phyloP scores from a whole-genome alignment of 805 yeast genomes.

The Blastobotrys robertii region DNA sequence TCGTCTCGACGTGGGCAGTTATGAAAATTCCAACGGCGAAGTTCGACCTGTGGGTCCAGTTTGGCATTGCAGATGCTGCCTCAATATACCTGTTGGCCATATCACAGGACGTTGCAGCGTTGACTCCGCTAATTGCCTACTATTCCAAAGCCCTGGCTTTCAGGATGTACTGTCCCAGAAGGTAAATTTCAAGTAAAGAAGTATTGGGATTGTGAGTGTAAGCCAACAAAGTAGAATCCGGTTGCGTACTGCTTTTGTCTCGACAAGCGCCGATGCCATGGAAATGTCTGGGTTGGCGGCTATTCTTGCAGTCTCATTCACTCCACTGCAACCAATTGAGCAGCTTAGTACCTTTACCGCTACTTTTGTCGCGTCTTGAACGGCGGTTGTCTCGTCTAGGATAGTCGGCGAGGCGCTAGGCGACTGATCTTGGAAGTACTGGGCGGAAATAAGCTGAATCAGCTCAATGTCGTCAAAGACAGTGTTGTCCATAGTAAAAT shows the following conservation, averaged over 20 bases:
- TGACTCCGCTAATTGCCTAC: conserved; percentile 5
- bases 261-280: background rate
- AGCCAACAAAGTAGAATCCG: conserved; percentile 1
- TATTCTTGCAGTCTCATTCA: too few species aligned
- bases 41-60: conserved; percentile 12
- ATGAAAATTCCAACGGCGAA: conserved; percentile 7
- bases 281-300: too few species aligned
- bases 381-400: too few species aligned
- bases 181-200: background rate
- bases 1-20: conserved; percentile 8
- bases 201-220: conserved; percentile 1
- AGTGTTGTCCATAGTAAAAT: too few species aligned
- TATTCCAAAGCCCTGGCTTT: background rate
- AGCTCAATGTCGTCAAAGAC: too few species aligned
- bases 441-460: too few species aligned
- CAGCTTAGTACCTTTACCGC: too few species aligned
- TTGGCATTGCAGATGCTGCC: conserved; percentile 12
- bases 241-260: background rate
- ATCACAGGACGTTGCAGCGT: conserved; percentile 10
- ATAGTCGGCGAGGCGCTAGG: too few species aligned
- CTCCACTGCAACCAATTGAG: too few species aligned
- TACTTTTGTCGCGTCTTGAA: too few species aligned
- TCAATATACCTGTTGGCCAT: conserved; percentile 10
- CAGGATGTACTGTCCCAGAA: conserved; percentile 1
- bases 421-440: too few species aligned